Evolutionary conservation across 805 yeast genomes (phyloP), one percentile per base, ranked within the genome.

Genomic region (Ogataea naganishii): DNA sequence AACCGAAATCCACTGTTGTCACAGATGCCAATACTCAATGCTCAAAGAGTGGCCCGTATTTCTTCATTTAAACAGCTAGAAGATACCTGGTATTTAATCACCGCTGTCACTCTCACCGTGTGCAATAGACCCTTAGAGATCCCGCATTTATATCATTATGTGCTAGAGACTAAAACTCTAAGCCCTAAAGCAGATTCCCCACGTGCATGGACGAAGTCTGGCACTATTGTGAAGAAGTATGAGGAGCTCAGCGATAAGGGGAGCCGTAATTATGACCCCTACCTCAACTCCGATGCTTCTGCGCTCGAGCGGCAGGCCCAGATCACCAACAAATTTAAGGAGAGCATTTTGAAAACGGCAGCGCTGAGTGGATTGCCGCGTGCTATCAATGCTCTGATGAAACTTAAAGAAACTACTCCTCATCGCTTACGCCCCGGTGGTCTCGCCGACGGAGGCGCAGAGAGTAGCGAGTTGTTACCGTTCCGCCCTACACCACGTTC

Each of bases 361-460:
- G 94, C 95, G 0, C 57, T 88, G 26, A 72, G 76, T 11, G 96
- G 96, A 0, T 62, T 86, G 10, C 96, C 96, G 1, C 78, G 77
- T 41, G 72, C 86, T 2, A 88, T 88, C 51, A 88, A 86, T 51
- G 69, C 94, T 1, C 56, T 88, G 44, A 78, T 72, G 42, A 62
- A 65, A 12, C 59, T 86, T 33, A 72, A 72, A 36, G 67, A 67
- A 17, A 74, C 64, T 1, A 82, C 95, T 0, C 95, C 95, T 2
- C 14, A 18, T 13, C 11, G 18, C 13, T n/a, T n/a, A n/a, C n/a
- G n/a, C n/a, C n/a, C n/a, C n/a, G n/a, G n/a, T n/a, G n/a, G n/a
- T n/a, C n/a, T n/a, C n/a, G n/a, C n/a, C n/a, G n/a, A n/a, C n/a
- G n/a, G n/a, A n/a, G n/a, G n/a, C n/a, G n/a, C n/a, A 10, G 26